Base-by-base conservation (phyloP, 2,329 filamentous ascomycete species). In the Zymoseptoria pseudotritici region DNA sequence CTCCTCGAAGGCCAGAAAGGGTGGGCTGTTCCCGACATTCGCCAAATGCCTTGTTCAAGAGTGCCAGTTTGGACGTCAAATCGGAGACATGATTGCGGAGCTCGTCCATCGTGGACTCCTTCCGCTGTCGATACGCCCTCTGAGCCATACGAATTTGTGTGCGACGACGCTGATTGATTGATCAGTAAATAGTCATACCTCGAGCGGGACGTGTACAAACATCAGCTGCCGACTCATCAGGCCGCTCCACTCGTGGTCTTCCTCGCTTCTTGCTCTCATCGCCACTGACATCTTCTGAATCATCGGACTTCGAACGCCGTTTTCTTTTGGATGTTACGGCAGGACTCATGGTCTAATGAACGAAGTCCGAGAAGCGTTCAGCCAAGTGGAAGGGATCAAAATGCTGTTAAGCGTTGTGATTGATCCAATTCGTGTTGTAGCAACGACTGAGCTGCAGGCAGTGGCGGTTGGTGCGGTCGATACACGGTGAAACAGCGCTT, bases 121-220 rank as follows among this genome's bases (percentile, higher is more conserved):
- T 96, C 56, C 91, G 86, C 69, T 88, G 85, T 17, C 91, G 85
- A 70, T 96, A 96, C 0, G 90, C 90, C 65, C 91, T 81, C 73
- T 96, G 91, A 1, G 91, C 91, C 58, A 93, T 82, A 22, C 91
- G 86, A 64, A 96, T 94, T 72, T 96, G 91, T 4, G 90, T 93
- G 58, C 91, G 84, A 56, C 91, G 87, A 63, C 90, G 87, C 88
- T 89, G 65, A 24, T 60, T 7, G 31, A 6, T 50, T 42, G 13
- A 54, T 65, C 57, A 66, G 63, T 42, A 57, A 49, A 50, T 36
- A 53, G 54, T 52, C 42, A 29, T 54, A 31, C 53, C 56, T 13
- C 46, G 53, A 46, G 61, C 49, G 52, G 19, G 36, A 19, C 17
- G 29, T 49, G 22, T 51, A 85, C 87, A 82, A 76, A 91, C 89